phyloP scores from a whole-genome alignment of 805 yeast genomes.

The Vanderwaltozyma verrucispora region DNA sequence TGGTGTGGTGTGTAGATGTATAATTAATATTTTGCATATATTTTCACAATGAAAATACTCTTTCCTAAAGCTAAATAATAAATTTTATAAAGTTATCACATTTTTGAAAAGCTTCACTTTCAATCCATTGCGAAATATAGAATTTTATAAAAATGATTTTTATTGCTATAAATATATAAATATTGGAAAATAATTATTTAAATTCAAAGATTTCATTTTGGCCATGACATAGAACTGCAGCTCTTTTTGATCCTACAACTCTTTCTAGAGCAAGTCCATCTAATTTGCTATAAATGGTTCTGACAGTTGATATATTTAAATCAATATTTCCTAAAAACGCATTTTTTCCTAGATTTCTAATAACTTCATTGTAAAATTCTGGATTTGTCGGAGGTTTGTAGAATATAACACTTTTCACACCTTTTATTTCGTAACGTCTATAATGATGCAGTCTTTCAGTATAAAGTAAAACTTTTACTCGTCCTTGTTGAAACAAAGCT shows the following conservation, averaged over 20 bases:
- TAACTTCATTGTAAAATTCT: conserved; percentile 65
- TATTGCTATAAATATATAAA: no score
- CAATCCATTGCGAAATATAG: neutral
- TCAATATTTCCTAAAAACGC: conserved; percentile 43
- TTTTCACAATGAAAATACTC: no score
- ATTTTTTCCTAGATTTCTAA: conserved; percentile 54
- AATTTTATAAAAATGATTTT: neutral
- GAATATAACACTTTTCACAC: conserved; percentile 73
- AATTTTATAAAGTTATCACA: no score
- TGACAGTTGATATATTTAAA: conserved; percentile 44
- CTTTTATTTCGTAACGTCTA: conserved; percentile 73
- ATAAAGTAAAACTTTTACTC: conserved; percentile 64
- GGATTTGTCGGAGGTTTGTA: conserved; percentile 85
- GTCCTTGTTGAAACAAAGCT: conserved; percentile 52
- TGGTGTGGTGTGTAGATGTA: no score
- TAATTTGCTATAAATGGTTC: conserved; percentile 63
- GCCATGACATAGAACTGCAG: conserved; percentile 60
- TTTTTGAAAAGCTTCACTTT: no score
- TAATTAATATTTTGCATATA: no score
- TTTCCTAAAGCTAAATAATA: no score
- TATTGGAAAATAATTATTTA: conserved; percentile 28
- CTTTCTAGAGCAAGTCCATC: conserved; percentile 74
- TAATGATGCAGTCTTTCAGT: conserved; percentile 92
- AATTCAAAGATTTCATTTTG: conserved; percentile 71
- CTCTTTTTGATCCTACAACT: conserved; percentile 67